Evolutionary conservation across 306 rosid genomes (phyloP).

Genomic region (Adenanthera pavonina): DNA sequence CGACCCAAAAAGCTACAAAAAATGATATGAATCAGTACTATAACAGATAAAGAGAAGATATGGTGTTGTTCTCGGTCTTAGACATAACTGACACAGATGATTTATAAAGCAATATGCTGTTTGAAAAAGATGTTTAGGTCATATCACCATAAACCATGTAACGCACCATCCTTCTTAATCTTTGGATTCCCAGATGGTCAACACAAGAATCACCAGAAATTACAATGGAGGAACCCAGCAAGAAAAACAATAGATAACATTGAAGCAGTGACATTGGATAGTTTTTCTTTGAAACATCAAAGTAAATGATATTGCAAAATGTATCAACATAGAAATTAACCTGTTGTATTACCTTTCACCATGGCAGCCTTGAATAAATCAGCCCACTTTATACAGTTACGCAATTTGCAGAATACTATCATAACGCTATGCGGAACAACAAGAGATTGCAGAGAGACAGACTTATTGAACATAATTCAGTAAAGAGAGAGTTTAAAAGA

Average conservation of each 20-base stretch:
- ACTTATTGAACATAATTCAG: conserved; percentile 20
- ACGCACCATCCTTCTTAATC: conserved; percentile 20
- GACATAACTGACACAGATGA: neutral
- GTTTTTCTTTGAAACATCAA: neutral
- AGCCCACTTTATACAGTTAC: conserved; percentile 42
- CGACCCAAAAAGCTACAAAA: neutral
- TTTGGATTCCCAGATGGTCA: conserved; percentile 23
- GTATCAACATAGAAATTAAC: neutral
- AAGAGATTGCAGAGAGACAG: conserved; percentile 22
- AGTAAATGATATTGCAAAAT: neutral
- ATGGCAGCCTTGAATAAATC: neutral
- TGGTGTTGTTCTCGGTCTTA: neutral
- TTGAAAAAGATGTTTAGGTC: conserved; percentile 4
- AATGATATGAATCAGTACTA: neutral
- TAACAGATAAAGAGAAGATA: neutral
- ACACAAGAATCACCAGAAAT: conserved; percentile 6
- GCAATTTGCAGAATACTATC: conserved; percentile 13
- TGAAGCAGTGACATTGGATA: neutral
- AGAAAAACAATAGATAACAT: neutral
- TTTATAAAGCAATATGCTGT: conserved; percentile 4
- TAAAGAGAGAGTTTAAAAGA: neutral
- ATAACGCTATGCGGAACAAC: conserved; percentile 14
- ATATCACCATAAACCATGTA: conserved; percentile 15
- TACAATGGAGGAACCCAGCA: neutral
- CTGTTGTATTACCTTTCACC: neutral